phyloP scores from a whole-genome alignment of 2,329 filamentous ascomycete genomes.

The Ophiognomonia clavigignenti-juglandacearum region DNA sequence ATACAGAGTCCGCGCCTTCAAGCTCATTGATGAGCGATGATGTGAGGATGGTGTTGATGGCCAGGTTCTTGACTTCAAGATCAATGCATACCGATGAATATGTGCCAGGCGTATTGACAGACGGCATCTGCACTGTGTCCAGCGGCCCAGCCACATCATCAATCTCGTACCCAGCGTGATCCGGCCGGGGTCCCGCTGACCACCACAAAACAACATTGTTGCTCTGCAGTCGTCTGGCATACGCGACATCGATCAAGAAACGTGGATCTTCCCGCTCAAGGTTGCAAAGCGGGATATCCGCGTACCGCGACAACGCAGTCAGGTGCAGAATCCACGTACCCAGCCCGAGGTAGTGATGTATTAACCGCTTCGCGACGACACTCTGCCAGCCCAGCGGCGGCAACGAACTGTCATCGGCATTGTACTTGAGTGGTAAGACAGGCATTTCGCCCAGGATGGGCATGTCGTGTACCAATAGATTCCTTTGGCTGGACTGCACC shows the following conservation, averaged over 20 bases:
- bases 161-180: conserved; percentile 92
- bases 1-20: conserved; percentile 81
- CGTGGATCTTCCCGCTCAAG: conserved; percentile 89
- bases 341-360: conserved; percentile 88
- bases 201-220: conserved; percentile 97
- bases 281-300: conserved; percentile 92
- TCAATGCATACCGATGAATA: conserved; percentile 97
- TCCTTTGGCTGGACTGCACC: conserved; percentile 82
- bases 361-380: conserved; percentile 78
- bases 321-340: conserved; percentile 89
- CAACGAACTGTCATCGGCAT: conserved; percentile 78
- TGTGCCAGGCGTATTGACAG: conserved; percentile 86
- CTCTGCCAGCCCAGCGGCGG: conserved; percentile 92
- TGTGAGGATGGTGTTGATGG: conserved; percentile 96
- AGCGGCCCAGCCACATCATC: conserved; percentile 82
- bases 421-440: conserved; percentile 73
- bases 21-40: conserved; percentile 95
- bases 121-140: conserved; percentile 86
- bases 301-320: conserved; percentile 81
- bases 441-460: conserved; percentile 81
- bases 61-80: conserved; percentile 85
- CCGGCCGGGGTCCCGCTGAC: conserved; percentile 80
- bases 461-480: conserved; percentile 77
- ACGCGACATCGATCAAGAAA: conserved; percentile 93
- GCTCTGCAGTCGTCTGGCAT: conserved; percentile 81